Evolutionary conservation across 768 basidiomycete genomes (phyloP).

Genomic region (Lanmaoa rubissima): DNA sequence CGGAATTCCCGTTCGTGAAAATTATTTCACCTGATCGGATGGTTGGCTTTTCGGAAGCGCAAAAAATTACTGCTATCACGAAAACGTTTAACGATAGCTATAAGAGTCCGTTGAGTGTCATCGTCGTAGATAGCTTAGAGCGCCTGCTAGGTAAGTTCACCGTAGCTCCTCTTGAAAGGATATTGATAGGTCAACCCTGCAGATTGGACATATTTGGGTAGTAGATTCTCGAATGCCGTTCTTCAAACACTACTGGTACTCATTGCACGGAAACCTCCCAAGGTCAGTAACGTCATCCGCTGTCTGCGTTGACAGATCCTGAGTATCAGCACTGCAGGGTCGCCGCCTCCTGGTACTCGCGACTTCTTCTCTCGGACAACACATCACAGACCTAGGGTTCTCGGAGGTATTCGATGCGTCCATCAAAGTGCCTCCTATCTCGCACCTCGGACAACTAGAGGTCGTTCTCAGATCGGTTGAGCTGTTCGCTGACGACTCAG

Average conservation of each 20-base stretch:
- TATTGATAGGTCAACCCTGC: conserved; percentile 4
- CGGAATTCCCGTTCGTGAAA: conserved; percentile 98
- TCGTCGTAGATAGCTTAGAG: conserved; percentile 95
- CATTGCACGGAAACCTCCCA: conserved; percentile 86
- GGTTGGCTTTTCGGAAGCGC: conserved; percentile 92
- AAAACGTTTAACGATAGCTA: conserved; percentile 95
- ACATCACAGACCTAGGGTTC: conserved; percentile 86
- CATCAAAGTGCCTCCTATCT: conserved; percentile 80
- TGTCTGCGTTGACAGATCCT: neutral
- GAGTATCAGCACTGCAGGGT: conserved; percentile 49
- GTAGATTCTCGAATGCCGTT: conserved; percentile 93
- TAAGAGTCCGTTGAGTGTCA: conserved; percentile 94
- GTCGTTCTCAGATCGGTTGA: conserved; percentile 75
- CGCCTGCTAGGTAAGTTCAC: conserved; percentile 73
- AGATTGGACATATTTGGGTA: conserved; percentile 98
- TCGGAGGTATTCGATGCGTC: conserved; percentile 88
- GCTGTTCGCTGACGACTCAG: conserved; percentile 58
- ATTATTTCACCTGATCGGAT: conserved; percentile 93
- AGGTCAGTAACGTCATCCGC: conserved; percentile 48
- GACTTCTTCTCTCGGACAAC: conserved; percentile 84
- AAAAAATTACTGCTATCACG: conserved; percentile 88
- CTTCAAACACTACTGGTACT: conserved; percentile 89
- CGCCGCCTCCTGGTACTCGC: conserved; percentile 90
- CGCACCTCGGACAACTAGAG: conserved; percentile 67
- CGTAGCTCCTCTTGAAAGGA: neutral